Conservation (phyloP, 371 early-diverging fungal genomes). For the Capillidium heterosporum region DNA sequence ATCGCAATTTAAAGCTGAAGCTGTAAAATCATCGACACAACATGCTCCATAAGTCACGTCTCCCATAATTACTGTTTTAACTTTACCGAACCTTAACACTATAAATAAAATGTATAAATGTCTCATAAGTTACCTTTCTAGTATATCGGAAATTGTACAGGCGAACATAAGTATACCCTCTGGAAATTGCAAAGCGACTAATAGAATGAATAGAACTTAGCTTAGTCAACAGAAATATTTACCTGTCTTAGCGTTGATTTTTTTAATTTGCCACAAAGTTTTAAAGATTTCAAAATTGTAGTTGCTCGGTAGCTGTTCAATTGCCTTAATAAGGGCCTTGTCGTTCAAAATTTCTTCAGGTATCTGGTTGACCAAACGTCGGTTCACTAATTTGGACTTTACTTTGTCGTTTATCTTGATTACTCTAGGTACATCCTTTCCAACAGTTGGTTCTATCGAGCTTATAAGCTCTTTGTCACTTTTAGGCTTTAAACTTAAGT, state of each 20-base stretch:
- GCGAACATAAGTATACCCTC: conserved; percentile 97
- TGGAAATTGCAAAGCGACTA: conserved; percentile 97
- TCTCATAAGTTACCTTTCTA: conserved; percentile 41
- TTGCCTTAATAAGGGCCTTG: conserved; percentile 53
- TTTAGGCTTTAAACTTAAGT: too few species aligned
- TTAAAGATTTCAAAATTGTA: conserved; percentile 99
- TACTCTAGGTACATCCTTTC: too few species aligned
- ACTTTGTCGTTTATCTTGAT: too few species aligned
- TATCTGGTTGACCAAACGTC: conserved; percentile 49
- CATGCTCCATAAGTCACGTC: conserved; percentile 99
- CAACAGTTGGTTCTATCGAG: too few species aligned
- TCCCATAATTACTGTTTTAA: conserved; percentile 91
- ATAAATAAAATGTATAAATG: background rate
- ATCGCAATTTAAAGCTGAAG: conserved; percentile 85
- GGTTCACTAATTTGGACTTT: background rate
- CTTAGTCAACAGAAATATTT: background rate
- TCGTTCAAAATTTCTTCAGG: conserved; percentile 75
- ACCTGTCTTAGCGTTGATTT: conserved; percentile 59
- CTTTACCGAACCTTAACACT: conserved; percentile 46
- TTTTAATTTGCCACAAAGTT: conserved; percentile 80
- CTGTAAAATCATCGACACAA: conserved; percentile 97
- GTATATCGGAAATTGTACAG: conserved; percentile 75
- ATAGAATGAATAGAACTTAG: background rate
- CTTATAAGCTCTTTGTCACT: too few species aligned
- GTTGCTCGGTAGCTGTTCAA: conserved; percentile 78